phyloP scores from a whole-genome alignment of 495 filamentous ascomycete genomes.

The Terfezia claveryi region DNA sequence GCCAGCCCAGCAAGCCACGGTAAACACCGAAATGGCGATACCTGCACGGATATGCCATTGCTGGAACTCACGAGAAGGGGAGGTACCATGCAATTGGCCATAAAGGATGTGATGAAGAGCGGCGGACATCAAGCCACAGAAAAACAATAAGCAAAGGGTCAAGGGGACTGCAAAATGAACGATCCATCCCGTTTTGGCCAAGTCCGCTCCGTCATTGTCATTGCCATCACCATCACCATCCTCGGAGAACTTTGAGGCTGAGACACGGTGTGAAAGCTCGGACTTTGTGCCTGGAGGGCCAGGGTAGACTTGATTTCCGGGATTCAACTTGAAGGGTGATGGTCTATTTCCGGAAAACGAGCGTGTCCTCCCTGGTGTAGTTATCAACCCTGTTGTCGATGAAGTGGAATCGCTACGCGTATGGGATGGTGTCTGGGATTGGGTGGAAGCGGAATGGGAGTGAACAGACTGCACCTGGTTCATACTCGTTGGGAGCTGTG shows the following conservation, averaged over 20 bases:
- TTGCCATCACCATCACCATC: neutral
- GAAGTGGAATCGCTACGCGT: neutral
- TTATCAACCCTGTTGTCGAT: neutral
- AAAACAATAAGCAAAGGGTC: neutral
- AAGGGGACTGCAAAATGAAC: neutral
- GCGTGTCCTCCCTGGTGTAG: neutral
- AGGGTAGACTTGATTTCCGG: neutral
- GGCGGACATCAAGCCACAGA: neutral
- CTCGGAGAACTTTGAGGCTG: neutral
- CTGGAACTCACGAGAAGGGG: neutral
- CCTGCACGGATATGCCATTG: neutral
- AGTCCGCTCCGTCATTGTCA: neutral
- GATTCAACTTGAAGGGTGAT: neutral
- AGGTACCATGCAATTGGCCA: neutral
- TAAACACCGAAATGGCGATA: neutral
- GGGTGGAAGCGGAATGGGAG: neutral
- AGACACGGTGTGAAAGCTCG: neutral
- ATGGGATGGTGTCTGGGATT: neutral
- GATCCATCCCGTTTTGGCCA: neutral
- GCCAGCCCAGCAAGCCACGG: neutral
- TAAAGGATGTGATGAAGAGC: neutral
- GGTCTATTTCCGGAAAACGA: neutral
- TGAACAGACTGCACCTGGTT: neutral
- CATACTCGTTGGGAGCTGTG: neutral
- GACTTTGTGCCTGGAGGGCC: neutral